Evolutionary conservation across 768 basidiomycete species (phyloP).

Genomic region (Boletus sp.): DNA sequence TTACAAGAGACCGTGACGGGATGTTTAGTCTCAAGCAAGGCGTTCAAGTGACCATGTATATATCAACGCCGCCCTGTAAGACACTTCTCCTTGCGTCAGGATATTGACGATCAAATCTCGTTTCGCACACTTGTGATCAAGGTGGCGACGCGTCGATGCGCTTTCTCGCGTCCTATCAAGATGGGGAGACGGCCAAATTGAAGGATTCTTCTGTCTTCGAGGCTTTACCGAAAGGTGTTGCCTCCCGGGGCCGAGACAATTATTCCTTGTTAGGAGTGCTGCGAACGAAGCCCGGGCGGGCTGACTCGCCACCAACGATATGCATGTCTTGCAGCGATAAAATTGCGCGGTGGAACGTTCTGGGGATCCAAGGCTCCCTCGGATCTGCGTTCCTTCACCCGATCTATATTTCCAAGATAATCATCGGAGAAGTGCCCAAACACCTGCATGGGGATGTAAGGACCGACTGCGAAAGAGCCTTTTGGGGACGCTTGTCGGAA

Average conservation of each 20-base stretch:
- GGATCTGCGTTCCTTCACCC: constrained; percentile 54
- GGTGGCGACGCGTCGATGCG: constrained; percentile 91
- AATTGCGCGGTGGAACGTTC: constrained; percentile 80
- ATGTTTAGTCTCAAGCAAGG: constrained; percentile 46
- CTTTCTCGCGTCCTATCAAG: constrained; percentile 72
- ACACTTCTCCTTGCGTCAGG: constrained; percentile 44
- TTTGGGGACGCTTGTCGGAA: constrained; percentile 53
- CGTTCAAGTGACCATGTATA: constrained; percentile 64
- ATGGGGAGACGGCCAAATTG: constrained; percentile 65
- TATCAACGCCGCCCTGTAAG: constrained; percentile 67
- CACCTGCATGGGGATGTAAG: constrained; percentile 40
- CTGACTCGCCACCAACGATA: constrained; percentile 78
- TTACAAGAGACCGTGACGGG: constrained; percentile 36
- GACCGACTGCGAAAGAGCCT: constrained; percentile 67
- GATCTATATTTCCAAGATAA: constrained; percentile 60
- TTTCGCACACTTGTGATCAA: constrained; percentile 31
- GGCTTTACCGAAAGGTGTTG: constrained; percentile 34
- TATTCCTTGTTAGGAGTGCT: constrained; percentile 74
- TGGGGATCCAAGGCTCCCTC: constrained; percentile 86
- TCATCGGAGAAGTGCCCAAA: constrained; percentile 69
- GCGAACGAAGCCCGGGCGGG: constrained; percentile 92
- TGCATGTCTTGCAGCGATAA: constrained; percentile 97
- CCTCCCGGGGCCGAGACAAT: constrained; percentile 76
- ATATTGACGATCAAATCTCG: constrained; percentile 3
- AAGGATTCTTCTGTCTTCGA: constrained; percentile 50